Conservation (phyloP, 192 early-diverging fungal genomes). For the Coemansia sp. region DNA sequence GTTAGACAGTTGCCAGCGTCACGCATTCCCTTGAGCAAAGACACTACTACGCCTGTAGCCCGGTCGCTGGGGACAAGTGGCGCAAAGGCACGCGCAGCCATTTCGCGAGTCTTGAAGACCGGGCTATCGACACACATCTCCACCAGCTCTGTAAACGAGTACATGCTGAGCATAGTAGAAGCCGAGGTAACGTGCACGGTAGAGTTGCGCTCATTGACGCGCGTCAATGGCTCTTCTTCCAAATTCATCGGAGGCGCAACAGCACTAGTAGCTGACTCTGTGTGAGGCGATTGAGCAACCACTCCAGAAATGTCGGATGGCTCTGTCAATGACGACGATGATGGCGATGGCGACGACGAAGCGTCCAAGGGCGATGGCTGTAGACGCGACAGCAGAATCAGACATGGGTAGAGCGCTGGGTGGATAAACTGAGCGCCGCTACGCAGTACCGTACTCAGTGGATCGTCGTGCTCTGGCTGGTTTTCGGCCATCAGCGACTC, state of each 20-base stretch:
- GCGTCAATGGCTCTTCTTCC: constrained; percentile 41
- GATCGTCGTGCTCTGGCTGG: not conserved
- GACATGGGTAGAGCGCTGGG: constrained; percentile 87
- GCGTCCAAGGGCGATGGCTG: constrained; percentile 66
- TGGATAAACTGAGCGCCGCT: constrained; percentile 65
- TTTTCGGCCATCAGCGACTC: constrained; percentile 1
- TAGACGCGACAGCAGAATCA: constrained; percentile 82
- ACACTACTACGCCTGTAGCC: constrained; percentile 41
- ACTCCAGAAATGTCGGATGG: constrained; percentile 16
- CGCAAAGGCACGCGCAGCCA: constrained; percentile 80
- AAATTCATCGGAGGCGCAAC: constrained; percentile 56
- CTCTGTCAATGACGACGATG: constrained; percentile 9
- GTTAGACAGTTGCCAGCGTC: constrained; percentile 38
- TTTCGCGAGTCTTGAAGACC: constrained; percentile 76
- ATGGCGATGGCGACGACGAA: not conserved
- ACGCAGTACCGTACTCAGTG: constrained; percentile 22
- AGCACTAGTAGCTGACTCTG: constrained; percentile 30
- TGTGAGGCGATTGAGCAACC: constrained; percentile 32
- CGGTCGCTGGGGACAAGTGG: constrained; percentile 72
- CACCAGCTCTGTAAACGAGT: constrained; percentile 54
- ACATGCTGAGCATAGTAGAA: constrained; percentile 55
- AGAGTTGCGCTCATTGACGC: constrained; percentile 54
- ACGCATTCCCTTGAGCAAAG: constrained; percentile 57
- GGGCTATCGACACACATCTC: constrained; percentile 53
- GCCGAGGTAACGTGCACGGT: constrained; percentile 55